phyloP scores from a whole-genome alignment of 805 yeast genomes.

The Scheffersomyces spartinae region DNA sequence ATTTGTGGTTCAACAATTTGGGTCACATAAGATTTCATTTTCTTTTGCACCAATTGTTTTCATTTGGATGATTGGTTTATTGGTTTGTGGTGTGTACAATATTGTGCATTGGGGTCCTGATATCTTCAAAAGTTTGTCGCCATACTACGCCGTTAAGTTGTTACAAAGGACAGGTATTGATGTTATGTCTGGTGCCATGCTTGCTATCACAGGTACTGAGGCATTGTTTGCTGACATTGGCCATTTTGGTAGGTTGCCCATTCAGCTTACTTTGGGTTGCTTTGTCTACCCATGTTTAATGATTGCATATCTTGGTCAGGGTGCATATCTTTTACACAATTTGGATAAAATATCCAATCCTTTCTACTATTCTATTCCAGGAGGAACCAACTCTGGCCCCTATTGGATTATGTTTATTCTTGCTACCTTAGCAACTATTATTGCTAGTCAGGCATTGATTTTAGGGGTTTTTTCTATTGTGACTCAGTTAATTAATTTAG shows the following conservation, averaged over 20 bases:
- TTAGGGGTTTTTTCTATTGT: slow-evolving; percentile 43
- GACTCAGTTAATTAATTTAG: slow-evolving; percentile 40
- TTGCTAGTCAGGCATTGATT: slow-evolving; percentile 52
- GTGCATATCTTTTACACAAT: slow-evolving; percentile 32
- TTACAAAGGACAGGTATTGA: slow-evolving; percentile 29
- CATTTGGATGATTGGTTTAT: slow-evolving; percentile 37
- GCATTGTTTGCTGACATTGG: slow-evolving; percentile 59
- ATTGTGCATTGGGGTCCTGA: slow-evolving; percentile 28
- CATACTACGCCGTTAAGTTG: slow-evolving; percentile 38
- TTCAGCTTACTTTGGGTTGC: slow-evolving; percentile 33
- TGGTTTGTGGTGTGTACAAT: slow-evolving; percentile 35
- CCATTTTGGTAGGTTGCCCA: slow-evolving; percentile 39
- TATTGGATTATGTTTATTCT: slow-evolving; percentile 42
- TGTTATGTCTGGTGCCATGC: slow-evolving; percentile 38
- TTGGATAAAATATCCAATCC: slow-evolving; percentile 31
- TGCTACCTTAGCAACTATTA: slow-evolving; percentile 43
- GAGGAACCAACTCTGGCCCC: slow-evolving; percentile 28
- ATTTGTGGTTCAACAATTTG: slow-evolving; percentile 37
- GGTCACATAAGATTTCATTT: slow-evolving; percentile 36
- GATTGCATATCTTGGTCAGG: slow-evolving; percentile 47
- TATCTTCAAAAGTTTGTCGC: slow-evolving; percentile 38
- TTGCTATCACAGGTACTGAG: slow-evolving; percentile 47
- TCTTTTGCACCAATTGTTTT: slow-evolving; percentile 44
- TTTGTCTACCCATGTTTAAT: slow-evolving; percentile 44
- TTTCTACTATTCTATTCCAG: slow-evolving; percentile 41